A percentile compares a stretch with the other conserved stretches of the same genome.
Conservation (phyloP, 345 rosid genomes). For the Brassica carinata region DNA sequence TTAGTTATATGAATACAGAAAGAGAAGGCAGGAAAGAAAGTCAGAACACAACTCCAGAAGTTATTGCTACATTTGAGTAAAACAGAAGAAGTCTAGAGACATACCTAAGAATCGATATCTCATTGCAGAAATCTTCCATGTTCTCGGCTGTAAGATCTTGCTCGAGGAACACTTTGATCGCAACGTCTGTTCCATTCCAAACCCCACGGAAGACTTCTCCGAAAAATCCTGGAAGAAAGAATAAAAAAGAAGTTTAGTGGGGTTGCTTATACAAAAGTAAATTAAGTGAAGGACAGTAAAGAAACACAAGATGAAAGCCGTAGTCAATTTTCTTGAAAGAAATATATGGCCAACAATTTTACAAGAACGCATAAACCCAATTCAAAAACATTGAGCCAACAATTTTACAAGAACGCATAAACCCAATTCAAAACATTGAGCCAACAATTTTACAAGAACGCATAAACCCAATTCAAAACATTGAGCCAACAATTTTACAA, state of each 20-base stretch:
- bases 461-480: conserved; percentile 9
- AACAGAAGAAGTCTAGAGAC: conserved; percentile 27
- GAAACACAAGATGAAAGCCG: not conserved
- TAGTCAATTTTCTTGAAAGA: not conserved
- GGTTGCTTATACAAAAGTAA: not conserved
- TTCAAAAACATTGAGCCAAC: conserved; percentile 4
- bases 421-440: conserved; percentile 7
- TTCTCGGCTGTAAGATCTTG: conserved; percentile 96
- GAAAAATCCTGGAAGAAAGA: conserved; percentile 63
- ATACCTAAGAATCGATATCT: conserved; percentile 95
- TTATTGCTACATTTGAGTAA: conserved; percentile 6
- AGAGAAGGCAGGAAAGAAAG: conserved; percentile 24
- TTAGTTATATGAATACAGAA: conserved; percentile 33
- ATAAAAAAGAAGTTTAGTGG: conserved; percentile 3
- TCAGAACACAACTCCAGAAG: conserved; percentile 42
- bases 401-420: not conserved
- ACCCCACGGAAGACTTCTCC: conserved; percentile 98
- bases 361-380: not conserved
- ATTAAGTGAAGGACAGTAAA: not conserved
- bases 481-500: conserved; percentile 49
- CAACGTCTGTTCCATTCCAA: conserved; percentile 99
- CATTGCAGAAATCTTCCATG: conserved; percentile 98
- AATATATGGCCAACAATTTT: not conserved
- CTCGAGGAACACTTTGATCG: conserved; percentile 94
- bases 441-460: not conserved